phyloP scores from a whole-genome alignment of 331 rosid species.

The Cydonia oblonga region DNA sequence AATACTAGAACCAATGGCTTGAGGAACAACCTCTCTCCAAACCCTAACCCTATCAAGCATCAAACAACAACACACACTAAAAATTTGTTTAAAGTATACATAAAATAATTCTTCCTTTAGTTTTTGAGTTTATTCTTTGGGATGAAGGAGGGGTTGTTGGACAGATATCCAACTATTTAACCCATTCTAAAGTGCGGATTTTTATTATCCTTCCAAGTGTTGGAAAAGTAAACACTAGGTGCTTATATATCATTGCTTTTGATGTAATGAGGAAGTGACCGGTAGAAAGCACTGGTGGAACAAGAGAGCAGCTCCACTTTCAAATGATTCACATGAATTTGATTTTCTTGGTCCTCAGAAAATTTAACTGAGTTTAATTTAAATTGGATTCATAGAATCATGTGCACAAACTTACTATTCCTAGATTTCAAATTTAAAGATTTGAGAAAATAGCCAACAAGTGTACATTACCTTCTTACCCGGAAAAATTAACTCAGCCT shows the following conservation, averaged over 20 bases:
- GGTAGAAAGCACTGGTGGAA: background rate
- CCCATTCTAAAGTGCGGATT: background rate
- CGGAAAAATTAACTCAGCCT: conserved; percentile 81
- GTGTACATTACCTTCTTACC: conserved; percentile 95
- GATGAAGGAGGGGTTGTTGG: background rate
- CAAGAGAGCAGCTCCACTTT: background rate
- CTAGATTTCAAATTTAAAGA: background rate
- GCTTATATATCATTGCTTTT: background rate
- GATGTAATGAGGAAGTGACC: background rate
- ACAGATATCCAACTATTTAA: background rate
- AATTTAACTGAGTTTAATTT: no score
- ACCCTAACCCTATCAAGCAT: background rate
- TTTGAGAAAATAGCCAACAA: conserved; percentile 6
- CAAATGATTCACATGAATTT: background rate
- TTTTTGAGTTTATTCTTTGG: background rate
- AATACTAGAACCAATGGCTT: background rate
- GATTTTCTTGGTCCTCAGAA: background rate
- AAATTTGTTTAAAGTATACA: background rate
- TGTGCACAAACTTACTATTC: background rate
- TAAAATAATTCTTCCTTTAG: background rate
- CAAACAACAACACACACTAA: background rate
- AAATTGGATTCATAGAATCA: background rate
- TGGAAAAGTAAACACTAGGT: background rate
- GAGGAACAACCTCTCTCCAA: background rate
- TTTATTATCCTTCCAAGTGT: no score